These are phyloP conservation scores for Nemania sp. DNA, from an alignment of 2,329 filamentous ascomycete genomes.

Conservation along the genomic window DNA sequence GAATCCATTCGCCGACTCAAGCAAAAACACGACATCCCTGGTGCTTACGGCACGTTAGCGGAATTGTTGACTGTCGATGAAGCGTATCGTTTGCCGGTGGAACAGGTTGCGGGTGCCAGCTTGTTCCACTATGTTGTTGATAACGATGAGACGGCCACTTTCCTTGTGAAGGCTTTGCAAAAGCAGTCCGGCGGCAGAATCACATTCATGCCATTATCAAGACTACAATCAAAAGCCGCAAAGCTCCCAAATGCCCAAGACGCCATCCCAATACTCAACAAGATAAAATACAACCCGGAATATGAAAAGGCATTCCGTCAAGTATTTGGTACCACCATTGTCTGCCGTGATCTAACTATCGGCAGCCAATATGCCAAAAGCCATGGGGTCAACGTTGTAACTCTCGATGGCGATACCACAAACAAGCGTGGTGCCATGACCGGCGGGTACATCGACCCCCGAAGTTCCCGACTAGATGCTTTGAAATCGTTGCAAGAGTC, in stretches of 20 bases:
- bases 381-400: slow-evolving; percentile 91
- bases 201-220: slow-evolving; percentile 92
- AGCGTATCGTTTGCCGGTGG: slow-evolving; percentile 83
- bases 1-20: slow-evolving; percentile 86
- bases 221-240: slow-evolving; percentile 69
- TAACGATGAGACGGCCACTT: slow-evolving; percentile 83
- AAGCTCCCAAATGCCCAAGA: slow-evolving; percentile 87
- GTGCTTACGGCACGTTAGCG: slow-evolving; percentile 89
- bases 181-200: slow-evolving; percentile 81
- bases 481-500: slow-evolving; percentile 76
- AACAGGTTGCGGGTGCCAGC: slow-evolving; percentile 89
- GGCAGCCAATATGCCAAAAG: slow-evolving; percentile 90
- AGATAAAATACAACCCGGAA: slow-evolving; percentile 75
- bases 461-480: slow-evolving; percentile 84
- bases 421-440: slow-evolving; percentile 96
- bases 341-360: slow-evolving; percentile 87
- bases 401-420: slow-evolving; percentile 89
- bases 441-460: slow-evolving; percentile 88
- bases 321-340: slow-evolving; percentile 93
- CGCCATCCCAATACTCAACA: slow-evolving; percentile 83
- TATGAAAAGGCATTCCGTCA: slow-evolving; percentile 90
- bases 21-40: slow-evolving; percentile 75
- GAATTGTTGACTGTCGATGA: slow-evolving; percentile 90
- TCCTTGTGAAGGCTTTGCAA: slow-evolving; percentile 78
- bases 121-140: slow-evolving; percentile 97